Conservation (phyloP, 768 basidiomycete genomes). For the Lentinus brumalis region DNA sequence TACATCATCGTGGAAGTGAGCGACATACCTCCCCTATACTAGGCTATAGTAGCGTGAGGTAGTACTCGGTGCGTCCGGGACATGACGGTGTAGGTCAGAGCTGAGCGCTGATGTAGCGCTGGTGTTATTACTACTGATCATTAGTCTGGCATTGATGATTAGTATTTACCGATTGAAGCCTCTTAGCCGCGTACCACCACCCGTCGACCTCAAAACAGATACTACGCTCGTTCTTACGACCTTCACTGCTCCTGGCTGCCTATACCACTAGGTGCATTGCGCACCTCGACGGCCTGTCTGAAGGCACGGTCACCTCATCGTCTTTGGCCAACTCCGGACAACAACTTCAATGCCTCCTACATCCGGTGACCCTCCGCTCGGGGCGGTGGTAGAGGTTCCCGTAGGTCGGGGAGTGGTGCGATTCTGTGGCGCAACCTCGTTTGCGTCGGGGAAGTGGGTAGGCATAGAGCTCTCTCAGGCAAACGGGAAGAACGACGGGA, state of each 20-base stretch:
- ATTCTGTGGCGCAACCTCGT: conserved; percentile 82
- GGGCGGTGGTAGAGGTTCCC: conserved; percentile 77
- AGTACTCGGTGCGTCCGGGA: too few species aligned
- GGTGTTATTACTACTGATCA: too few species aligned
- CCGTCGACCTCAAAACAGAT: too few species aligned
- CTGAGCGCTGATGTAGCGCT: too few species aligned
- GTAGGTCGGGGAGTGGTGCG: conserved; percentile 85
- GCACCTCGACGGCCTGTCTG: conserved; percentile 37
- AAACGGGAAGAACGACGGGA: conserved; percentile 95
- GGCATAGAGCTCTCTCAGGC: conserved; percentile 85
- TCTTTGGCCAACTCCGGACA: background rate
- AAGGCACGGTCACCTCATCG: background rate
- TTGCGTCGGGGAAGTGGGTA: conserved; percentile 91
- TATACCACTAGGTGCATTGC: background rate
- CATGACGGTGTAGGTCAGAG: too few species aligned
- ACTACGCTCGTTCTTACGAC: background rate
- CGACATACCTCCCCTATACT: too few species aligned
- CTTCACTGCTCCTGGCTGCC: background rate
- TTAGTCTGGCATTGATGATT: too few species aligned
- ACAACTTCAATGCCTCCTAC: conserved; percentile 32
- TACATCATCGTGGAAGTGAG: too few species aligned
- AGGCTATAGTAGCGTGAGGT: too few species aligned
- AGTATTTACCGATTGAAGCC: too few species aligned
- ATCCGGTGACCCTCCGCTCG: conserved; percentile 50
- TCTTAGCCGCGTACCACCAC: too few species aligned